Percentiles rank a stretch among this genome's conserved stretches.
Conservation (phyloP, 306 rosid genomes). For the cucumber (Cucumis sativus) region DNA sequence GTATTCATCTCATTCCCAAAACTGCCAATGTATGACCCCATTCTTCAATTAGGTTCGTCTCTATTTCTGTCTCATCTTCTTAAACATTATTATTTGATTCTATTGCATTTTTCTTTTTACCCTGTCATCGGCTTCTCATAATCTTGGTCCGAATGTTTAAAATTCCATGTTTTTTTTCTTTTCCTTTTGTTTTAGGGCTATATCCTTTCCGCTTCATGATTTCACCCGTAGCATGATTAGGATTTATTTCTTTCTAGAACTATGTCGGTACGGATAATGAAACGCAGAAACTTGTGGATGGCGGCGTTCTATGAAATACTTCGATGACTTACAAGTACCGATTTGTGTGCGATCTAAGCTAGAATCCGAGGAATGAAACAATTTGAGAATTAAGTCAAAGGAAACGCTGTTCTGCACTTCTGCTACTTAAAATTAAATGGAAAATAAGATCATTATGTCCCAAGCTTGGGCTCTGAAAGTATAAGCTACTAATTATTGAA, state of each 20-base stretch:
- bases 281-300: background rate
- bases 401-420: background rate
- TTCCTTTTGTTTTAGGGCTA: background rate
- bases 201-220: background rate
- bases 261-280: background rate
- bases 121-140: background rate
- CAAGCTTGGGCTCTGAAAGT: background rate
- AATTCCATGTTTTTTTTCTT: background rate
- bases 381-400: background rate
- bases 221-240: background rate
- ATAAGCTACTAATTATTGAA: background rate
- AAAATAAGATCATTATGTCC: background rate
- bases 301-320: background rate
- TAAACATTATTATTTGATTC: background rate
- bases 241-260: background rate
- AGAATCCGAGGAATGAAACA: background rate
- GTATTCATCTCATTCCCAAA: constrained; percentile 56
- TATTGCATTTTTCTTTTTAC: background rate
- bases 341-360: background rate
- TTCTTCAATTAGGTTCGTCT: constrained; percentile 5
- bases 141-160: background rate
- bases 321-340: background rate
- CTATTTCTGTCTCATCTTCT: background rate
- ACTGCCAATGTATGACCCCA: constrained; percentile 47
- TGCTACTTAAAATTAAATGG: background rate